Evolutionary conservation across 352 stramenopile genomes (phyloP).

Genomic region (Phytopythium ostracodes): DNA sequence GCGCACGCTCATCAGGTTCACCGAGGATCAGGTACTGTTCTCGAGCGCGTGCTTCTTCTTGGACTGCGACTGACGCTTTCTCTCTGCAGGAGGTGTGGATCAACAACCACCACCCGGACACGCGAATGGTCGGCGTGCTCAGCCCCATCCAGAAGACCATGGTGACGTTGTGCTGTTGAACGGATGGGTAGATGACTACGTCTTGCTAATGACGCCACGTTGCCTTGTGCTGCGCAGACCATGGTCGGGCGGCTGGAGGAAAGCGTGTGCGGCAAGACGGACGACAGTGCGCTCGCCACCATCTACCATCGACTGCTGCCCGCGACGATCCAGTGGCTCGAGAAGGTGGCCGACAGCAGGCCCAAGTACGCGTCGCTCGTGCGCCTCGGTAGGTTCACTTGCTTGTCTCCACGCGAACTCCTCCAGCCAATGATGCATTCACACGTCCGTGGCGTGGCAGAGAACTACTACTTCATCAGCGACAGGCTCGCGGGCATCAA

Average conservation of each 20-base stretch:
- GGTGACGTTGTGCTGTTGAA: constrained; percentile 8
- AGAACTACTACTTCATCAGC: constrained; percentile 69
- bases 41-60: not conserved
- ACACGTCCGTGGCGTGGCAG: constrained; percentile 11
- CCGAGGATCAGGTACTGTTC: constrained; percentile 47
- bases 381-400: constrained; percentile 35
- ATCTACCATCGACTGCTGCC: constrained; percentile 70
- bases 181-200: no score
- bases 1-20: constrained; percentile 74
- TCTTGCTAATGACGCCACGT: not conserved
- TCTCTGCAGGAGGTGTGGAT: constrained; percentile 57
- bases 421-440: not conserved
- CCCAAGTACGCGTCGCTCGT: constrained; percentile 64
- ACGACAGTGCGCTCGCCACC: constrained; percentile 48
- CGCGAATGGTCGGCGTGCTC: constrained; percentile 66
- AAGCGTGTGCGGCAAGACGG: constrained; percentile 48
- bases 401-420: not conserved
- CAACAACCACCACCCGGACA: constrained; percentile 56
- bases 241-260: constrained; percentile 63
- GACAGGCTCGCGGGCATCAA: constrained; percentile 52
- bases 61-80: not conserved
- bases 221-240: constrained; percentile 16
- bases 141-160: constrained; percentile 64
- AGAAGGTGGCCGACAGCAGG: constrained; percentile 57
- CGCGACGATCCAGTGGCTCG: constrained; percentile 63